These are phyloP conservation scores for Pyrrhoderma lamaoense DNA, from an alignment of 1,284 basidiomycete species.

Conservation along the genomic window DNA sequence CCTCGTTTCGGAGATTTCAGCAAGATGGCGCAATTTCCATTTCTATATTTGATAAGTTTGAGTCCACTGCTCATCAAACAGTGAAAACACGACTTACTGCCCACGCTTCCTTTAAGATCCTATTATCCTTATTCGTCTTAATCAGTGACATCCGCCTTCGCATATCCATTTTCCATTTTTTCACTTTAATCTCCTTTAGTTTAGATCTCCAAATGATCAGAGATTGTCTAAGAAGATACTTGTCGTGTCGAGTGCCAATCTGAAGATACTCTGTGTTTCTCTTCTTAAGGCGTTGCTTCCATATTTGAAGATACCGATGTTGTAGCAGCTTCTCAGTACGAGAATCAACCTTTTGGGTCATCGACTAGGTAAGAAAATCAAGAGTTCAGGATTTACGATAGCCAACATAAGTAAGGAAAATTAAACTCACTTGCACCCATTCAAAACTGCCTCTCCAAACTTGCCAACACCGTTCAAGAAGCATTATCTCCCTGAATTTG, in stretches of 20 bases:
- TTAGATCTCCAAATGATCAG: slow-evolving; percentile 15
- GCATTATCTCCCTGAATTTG: slow-evolving; percentile 49
- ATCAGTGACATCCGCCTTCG: slow-evolving; percentile 17
- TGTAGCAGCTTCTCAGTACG: slow-evolving; percentile 17
- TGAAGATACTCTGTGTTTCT: slow-evolving; percentile 2
- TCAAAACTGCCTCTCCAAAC: slow-evolving; percentile 60
- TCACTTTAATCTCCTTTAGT: slow-evolving; percentile 5
- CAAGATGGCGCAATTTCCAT: slow-evolving; percentile 8
- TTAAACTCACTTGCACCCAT: slow-evolving; percentile 59
- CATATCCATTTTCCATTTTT: slow-evolving; percentile 19
- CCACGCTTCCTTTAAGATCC: slow-evolving; percentile 17
- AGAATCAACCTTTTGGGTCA: slow-evolving; percentile 19
- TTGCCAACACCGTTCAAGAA: slow-evolving; percentile 62
- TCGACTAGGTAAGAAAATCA: slow-evolving; percentile 5
- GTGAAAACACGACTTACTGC: slow-evolving; percentile 11
- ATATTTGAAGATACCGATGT: slow-evolving; percentile 16
- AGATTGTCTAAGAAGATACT: slow-evolving; percentile 1
- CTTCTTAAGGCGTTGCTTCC: slow-evolving; percentile 6
- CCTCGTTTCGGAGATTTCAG: slow-evolving; percentile 2
- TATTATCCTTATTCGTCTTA: slow-evolving; percentile 17
- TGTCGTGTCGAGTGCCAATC: slow-evolving; percentile 6
- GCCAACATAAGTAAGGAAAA: not conserved
- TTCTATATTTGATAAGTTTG: slow-evolving; percentile 2
- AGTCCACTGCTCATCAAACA: not conserved
- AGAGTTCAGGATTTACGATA: not conserved